phyloP scores from a whole-genome alignment of 2,329 filamentous ascomycete genomes.

The Pestalotiopsis sp. region DNA sequence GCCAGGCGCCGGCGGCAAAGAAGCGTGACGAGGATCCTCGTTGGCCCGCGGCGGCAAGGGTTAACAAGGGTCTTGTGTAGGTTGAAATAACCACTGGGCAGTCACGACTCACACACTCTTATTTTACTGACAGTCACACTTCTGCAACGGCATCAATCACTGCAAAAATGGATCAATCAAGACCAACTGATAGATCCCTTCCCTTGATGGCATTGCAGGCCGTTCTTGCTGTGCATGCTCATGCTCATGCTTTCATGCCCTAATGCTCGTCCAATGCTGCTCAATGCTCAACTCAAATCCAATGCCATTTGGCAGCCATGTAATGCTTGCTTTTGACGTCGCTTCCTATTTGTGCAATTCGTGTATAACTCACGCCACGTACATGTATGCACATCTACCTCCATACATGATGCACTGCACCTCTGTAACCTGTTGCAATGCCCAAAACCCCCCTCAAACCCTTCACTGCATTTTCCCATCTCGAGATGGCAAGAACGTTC shows the following conservation, averaged over 20 bases:
- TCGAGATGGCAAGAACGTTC: not conserved
- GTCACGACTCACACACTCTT: not conserved
- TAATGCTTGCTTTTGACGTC: no score
- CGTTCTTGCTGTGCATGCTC: no score
- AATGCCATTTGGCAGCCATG: no score
- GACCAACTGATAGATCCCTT: no score
- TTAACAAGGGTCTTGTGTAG: not conserved
- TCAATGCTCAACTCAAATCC: not conserved
- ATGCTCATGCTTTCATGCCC: no score
- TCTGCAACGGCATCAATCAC: no score
- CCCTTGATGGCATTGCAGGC: no score
- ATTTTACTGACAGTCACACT: no score
- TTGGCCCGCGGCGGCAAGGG: constrained; percentile 10
- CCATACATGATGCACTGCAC: not conserved
- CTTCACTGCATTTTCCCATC: not conserved
- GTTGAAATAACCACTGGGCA: not conserved
- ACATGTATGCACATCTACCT: not conserved
- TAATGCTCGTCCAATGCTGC: not conserved
- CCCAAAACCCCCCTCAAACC: not conserved
- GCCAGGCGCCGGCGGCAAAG: constrained; percentile 34
- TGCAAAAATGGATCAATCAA: no score
- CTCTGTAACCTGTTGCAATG: not conserved
- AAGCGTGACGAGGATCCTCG: constrained; percentile 14
- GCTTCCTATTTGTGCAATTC: not conserved
- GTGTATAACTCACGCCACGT: not conserved